Percentiles rank a stretch among this genome's conserved stretches.
phyloP scores from a whole-genome alignment of 2,329 filamentous ascomycete genomes.

The Aspergillus sp. region DNA sequence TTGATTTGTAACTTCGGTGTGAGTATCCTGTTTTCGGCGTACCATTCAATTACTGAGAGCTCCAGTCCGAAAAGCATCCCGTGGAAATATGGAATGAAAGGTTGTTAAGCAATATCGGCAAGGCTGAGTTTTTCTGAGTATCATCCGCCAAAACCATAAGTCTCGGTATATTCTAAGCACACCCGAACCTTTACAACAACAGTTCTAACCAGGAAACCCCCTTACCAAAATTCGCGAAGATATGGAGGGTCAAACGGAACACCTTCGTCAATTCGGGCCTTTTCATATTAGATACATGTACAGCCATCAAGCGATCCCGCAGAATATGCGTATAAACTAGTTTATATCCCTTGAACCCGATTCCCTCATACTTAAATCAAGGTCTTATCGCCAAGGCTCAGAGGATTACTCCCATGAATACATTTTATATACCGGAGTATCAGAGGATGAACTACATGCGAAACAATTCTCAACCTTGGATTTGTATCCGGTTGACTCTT shows the following conservation, averaged over 20 bases:
- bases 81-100: too few relatives aligned
- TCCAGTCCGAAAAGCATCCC: too few relatives aligned
- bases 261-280: slow-evolving; percentile 37
- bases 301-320: slow-evolving; percentile 24
- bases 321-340: slow-evolving; percentile 30
- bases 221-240: slow-evolving; percentile 9
- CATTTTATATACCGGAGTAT: slow-evolving; percentile 30
- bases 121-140: too few relatives aligned
- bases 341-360: slow-evolving; percentile 32
- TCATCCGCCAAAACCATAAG: slow-evolving; percentile 11
- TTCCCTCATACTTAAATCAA: slow-evolving; percentile 37
- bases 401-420: slow-evolving; percentile 19
- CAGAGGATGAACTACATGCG: slow-evolving; percentile 12
- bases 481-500: slow-evolving; percentile 24
- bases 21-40: too few relatives aligned
- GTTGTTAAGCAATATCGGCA: too few relatives aligned
- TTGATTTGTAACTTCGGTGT: too few relatives aligned
- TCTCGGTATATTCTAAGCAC: slow-evolving; percentile 13
- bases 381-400: background rate
- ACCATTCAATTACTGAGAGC: too few relatives aligned
- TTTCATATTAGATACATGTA: slow-evolving; percentile 41
- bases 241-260: slow-evolving; percentile 33
- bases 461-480: slow-evolving; percentile 31
- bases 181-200: slow-evolving; percentile 21
- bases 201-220: slow-evolving; percentile 16